A percentile compares a stretch with the other conserved stretches of the same genome.
These are phyloP conservation scores for Rhodamnia rubescens DNA, from an alignment of 345 rosid species.

Conservation along the genomic window DNA sequence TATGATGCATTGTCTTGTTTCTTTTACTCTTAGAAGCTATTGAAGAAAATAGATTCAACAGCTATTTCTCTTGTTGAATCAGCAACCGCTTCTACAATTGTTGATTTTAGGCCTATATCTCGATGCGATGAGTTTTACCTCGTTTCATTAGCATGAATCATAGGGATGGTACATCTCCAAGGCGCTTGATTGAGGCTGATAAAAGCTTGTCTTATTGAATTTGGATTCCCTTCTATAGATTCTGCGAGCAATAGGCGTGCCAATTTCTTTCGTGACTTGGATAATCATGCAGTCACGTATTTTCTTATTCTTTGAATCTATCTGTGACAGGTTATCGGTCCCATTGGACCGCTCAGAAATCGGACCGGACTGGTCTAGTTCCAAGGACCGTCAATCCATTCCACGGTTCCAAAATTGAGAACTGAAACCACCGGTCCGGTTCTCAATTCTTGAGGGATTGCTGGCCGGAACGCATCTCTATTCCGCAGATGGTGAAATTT, in stretches of 20 bases:
- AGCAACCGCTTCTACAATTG: neutral
- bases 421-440: no score
- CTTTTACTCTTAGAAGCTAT: neutral
- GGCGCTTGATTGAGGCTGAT: neutral
- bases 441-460: no score
- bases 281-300: neutral
- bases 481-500: neutral
- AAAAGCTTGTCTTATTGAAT: neutral
- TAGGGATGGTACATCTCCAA: neutral
- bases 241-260: neutral
- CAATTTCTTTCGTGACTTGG: neutral
- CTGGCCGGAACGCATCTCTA: no score
- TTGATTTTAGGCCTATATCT: neutral
- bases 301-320: no score
- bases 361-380: no score
- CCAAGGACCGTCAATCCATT: no score
- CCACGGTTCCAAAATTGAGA: no score
- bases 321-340: no score
- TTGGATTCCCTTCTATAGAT: neutral
- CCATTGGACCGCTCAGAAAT: no score
- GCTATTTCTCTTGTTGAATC: neutral
- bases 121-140: neutral
- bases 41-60: neutral
- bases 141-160: neutral
- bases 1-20: neutral